Evolutionary conservation across 2,329 filamentous ascomycete species (phyloP).

Genomic region (Arthroderma sp.): DNA sequence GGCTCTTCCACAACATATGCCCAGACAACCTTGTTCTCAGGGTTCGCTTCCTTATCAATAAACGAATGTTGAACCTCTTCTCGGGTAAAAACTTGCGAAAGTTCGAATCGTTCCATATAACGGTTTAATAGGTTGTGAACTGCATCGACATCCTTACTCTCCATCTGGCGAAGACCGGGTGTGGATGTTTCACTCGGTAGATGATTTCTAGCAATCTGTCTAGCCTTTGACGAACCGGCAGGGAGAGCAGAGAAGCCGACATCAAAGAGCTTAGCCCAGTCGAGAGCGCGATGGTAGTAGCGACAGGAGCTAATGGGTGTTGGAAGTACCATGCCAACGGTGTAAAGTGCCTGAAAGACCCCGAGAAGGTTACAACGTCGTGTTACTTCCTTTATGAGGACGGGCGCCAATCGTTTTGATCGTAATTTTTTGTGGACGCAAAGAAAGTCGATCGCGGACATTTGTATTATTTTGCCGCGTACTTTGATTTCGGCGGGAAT

Average conservation of each 20-base stretch:
- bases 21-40: slow-evolving; percentile 76
- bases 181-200: slow-evolving; percentile 62
- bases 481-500: slow-evolving; percentile 76
- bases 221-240: slow-evolving; percentile 64
- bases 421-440: slow-evolving; percentile 97
- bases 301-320: slow-evolving; percentile 85
- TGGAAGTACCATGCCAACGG: slow-evolving; percentile 78
- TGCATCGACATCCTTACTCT: slow-evolving; percentile 60
- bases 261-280: slow-evolving; percentile 94
- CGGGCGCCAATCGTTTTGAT: slow-evolving; percentile 77
- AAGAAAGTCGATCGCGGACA: slow-evolving; percentile 94
- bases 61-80: slow-evolving; percentile 85
- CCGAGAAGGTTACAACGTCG: slow-evolving; percentile 74
- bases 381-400: slow-evolving; percentile 96
- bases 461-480: slow-evolving; percentile 58
- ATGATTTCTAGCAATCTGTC: slow-evolving; percentile 75
- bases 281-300: slow-evolving; percentile 85
- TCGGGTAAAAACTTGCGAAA: slow-evolving; percentile 67
- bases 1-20: slow-evolving; percentile 74
- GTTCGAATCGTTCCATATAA: slow-evolving; percentile 67
- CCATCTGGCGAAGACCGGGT: slow-evolving; percentile 66
- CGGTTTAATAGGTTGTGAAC: slow-evolving; percentile 62
- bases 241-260: slow-evolving; percentile 88
- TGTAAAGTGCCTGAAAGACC: slow-evolving; percentile 93
- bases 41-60: slow-evolving; percentile 51